phyloP scores from a whole-genome alignment of 164 flowering plant genomes.

The Vitis cinerea region DNA sequence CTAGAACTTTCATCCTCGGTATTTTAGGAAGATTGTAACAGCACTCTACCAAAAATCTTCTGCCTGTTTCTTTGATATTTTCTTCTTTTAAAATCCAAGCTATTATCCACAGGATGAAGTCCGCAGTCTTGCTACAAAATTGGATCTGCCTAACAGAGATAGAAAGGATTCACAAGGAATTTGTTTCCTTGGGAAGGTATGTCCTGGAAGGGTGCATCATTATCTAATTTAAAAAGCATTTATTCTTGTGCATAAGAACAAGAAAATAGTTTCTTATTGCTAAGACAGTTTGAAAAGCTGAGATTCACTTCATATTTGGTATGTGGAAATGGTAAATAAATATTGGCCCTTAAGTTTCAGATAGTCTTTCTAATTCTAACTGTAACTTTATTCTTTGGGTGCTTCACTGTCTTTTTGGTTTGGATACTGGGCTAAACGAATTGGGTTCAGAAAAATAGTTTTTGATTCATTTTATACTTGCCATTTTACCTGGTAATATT shows the following conservation, averaged over 20 bases:
- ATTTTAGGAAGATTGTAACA: too few relatives aligned
- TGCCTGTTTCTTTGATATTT: background rate
- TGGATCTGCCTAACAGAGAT: slow-evolving; percentile 86
- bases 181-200: slow-evolving; percentile 98
- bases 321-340: background rate
- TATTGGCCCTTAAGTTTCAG: background rate
- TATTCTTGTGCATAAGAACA: background rate
- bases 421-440: too few relatives aligned
- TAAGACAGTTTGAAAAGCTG: background rate
- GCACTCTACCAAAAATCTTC: background rate
- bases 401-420: too few relatives aligned
- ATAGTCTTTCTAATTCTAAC: too few relatives aligned
- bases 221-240: background rate
- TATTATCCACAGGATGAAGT: slow-evolving; percentile 71
- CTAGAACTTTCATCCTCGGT: too few relatives aligned
- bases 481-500: too few relatives aligned
- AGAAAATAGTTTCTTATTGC: background rate
- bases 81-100: background rate
- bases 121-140: slow-evolving; percentile 62
- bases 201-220: slow-evolving; percentile 1
- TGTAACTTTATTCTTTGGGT: too few relatives aligned
- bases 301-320: background rate
- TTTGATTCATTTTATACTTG: too few relatives aligned
- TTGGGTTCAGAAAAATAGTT: too few relatives aligned
- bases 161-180: slow-evolving; percentile 99